Evolutionary conservation across 1,284 basidiomycete species (phyloP).

Genomic region (Cryptococcus sp.): DNA sequence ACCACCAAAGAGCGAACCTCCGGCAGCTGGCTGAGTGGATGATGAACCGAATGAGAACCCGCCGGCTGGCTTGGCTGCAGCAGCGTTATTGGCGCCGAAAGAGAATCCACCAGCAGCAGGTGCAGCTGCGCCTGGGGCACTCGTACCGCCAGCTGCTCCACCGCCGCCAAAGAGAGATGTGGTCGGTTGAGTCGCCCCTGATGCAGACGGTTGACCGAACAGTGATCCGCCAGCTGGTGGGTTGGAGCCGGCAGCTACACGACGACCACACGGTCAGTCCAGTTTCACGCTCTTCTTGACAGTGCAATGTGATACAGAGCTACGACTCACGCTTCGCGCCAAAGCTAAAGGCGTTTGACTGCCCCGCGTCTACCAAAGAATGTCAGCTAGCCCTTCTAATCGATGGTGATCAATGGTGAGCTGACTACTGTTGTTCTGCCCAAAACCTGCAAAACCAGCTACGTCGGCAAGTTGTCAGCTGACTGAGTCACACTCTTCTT

Average conservation of each 20-base stretch:
- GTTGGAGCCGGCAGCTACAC: constrained; percentile 12
- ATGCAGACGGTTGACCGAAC: constrained; percentile 30
- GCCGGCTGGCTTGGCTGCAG: constrained; percentile 10
- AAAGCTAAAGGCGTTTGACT: constrained; percentile 18
- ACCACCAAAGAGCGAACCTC: constrained; percentile 17
- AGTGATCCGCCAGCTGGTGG: constrained; percentile 22
- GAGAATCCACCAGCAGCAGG: constrained; percentile 12
- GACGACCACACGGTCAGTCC: not conserved
- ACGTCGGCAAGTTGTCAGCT: constrained; percentile 7
- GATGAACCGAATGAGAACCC: constrained; percentile 11
- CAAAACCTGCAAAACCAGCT: constrained; percentile 44
- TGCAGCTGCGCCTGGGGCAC: constrained; percentile 11
- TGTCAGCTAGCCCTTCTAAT: not conserved
- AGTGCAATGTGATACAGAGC: not conserved
- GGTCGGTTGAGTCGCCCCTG: constrained; percentile 19
- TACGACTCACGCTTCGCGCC: constrained; percentile 20
- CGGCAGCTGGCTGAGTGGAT: constrained; percentile 5
- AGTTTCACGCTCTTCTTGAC: not conserved
- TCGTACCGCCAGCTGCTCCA: constrained; percentile 12
- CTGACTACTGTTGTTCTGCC: constrained; percentile 33
- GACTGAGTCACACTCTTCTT: not conserved
- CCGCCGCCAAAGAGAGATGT: constrained; percentile 25
- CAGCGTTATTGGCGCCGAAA: constrained; percentile 19
- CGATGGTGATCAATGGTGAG: not conserved
- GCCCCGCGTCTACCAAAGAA: constrained; percentile 3